Conservation (phyloP, 129 eudicot genomes). For the Tagetes erecta region DNA sequence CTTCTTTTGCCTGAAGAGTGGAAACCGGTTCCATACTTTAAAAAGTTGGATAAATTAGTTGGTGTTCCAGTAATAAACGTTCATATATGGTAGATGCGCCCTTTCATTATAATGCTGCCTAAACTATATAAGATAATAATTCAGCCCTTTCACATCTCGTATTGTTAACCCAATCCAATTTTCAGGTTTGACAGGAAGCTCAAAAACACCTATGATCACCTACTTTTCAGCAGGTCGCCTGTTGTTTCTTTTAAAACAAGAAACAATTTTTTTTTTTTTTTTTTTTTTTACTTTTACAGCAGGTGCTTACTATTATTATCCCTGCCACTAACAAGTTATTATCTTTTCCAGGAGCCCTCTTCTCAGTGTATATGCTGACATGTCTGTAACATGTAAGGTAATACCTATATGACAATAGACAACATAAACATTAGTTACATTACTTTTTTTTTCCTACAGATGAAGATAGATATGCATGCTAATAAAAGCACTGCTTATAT, state of each 20-base stretch:
- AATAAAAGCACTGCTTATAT: background rate
- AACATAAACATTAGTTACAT: constrained; percentile 8
- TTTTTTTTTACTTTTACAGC: constrained; percentile 17
- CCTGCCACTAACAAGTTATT: background rate
- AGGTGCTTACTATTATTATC: background rate
- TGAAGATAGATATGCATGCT: background rate
- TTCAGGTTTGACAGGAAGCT: constrained; percentile 99
- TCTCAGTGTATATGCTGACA: constrained; percentile 98
- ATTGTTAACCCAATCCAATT: constrained; percentile 22
- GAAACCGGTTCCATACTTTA: constrained; percentile 87
- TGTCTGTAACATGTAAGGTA: constrained; percentile 99
- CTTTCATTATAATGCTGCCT: constrained; percentile 15
- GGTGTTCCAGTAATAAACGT: constrained; percentile 99
- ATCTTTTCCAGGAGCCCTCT: constrained; percentile 75
- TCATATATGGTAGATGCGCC: constrained; percentile 83
- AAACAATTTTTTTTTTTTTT: constrained; percentile 19
- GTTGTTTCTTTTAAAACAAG: constrained; percentile 18
- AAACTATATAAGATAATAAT: background rate
- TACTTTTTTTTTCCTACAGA: background rate
- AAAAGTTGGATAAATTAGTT: constrained; percentile 88
- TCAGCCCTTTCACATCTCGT: background rate
- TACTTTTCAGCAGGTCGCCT: constrained; percentile 74
- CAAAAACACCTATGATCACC: constrained; percentile 86
- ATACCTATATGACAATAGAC: constrained; percentile 13
- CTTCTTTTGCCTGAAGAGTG: constrained; percentile 95